These are phyloP conservation scores for Coemansia reversa DNA, from an alignment of 192 early-diverging fungal genomes.

Conservation along the genomic window DNA sequence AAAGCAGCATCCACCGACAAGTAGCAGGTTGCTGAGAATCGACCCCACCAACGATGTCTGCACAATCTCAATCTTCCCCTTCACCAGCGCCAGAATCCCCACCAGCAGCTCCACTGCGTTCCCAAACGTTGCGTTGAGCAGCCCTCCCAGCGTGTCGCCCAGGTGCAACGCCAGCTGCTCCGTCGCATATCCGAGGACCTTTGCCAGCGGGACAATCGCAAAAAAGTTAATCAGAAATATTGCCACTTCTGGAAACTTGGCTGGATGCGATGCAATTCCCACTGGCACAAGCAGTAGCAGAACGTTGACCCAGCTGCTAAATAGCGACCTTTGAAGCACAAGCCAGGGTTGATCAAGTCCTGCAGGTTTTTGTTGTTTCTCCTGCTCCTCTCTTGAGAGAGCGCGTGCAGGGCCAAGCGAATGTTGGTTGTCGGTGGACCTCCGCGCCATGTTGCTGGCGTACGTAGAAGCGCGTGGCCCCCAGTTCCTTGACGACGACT, in stretches of 20 bases:
- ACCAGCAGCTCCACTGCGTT: conserved; percentile 90
- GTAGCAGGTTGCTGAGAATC: conserved; percentile 82
- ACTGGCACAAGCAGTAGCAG: conserved; percentile 78
- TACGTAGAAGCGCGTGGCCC: conserved; percentile 40
- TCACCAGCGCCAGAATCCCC: conserved; percentile 74
- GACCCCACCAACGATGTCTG: conserved; percentile 88
- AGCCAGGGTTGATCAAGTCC: conserved; percentile 45
- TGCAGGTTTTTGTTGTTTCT: conserved; percentile 23
- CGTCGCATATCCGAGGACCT: conserved; percentile 72
- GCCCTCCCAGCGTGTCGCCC: conserved; percentile 73
- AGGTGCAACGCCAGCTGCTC: conserved; percentile 67
- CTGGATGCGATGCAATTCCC: conserved; percentile 62
- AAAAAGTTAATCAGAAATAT: conserved; percentile 87
- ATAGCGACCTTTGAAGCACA: conserved; percentile 54
- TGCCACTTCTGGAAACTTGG: conserved; percentile 65
- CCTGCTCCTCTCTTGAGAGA: background rate
- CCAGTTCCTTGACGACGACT: conserved; percentile 36
- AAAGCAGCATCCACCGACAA: conserved; percentile 87
- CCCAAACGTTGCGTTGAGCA: conserved; percentile 78
- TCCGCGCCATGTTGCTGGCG: conserved; percentile 41
- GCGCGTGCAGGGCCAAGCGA: background rate
- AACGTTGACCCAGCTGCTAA: conserved; percentile 67
- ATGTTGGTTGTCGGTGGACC: conserved; percentile 23
- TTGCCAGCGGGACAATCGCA: conserved; percentile 88
- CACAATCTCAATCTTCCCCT: conserved; percentile 78